A percentile compares a stretch with the other conserved stretches of the same genome.
Conservation (phyloP, 1,139 yeast genomes). For the Yamadazyma spencermartinsiae region DNA sequence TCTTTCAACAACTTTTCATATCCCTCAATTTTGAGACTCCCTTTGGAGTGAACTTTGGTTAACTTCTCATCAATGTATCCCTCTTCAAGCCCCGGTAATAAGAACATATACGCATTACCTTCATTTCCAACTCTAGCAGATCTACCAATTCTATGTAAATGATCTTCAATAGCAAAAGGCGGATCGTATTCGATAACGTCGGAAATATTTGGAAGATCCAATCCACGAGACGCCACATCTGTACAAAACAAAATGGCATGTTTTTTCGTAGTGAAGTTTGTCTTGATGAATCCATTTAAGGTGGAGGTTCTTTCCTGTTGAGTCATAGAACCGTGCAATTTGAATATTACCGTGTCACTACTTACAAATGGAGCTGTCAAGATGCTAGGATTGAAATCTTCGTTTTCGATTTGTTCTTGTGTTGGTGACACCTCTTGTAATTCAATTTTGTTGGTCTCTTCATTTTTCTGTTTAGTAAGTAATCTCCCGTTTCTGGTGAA, state of each 20-base stretch:
- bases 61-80: conserved; percentile 64
- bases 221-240: conserved; percentile 75
- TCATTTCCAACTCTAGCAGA: conserved; percentile 70
- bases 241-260: conserved; percentile 78
- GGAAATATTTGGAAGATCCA: conserved; percentile 66
- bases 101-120: conserved; percentile 69
- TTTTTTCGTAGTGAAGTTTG: conserved; percentile 24
- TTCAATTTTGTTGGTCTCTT: conserved; percentile 25
- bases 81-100: conserved; percentile 88
- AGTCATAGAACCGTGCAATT: conserved; percentile 85
- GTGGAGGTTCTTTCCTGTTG: conserved; percentile 84
- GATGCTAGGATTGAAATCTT: conserved; percentile 37
- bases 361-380: conserved; percentile 57
- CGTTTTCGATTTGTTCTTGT: conserved; percentile 22
- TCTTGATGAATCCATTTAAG: conserved; percentile 58
- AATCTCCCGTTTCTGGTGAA: conserved; percentile 59
- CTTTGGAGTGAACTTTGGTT: conserved; percentile 60
- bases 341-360: conserved; percentile 55
- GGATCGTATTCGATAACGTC: conserved; percentile 69
- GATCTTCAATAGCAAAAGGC: conserved; percentile 69
- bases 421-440: conserved; percentile 16
- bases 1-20: conserved; percentile 56
- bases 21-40: conserved; percentile 33
- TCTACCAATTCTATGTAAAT: conserved; percentile 72
- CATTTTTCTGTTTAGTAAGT: conserved; percentile 30